Evolutionary conservation across 176 grass and related monocot species (phyloP), one percentile per base, ranked within the genome.

Genomic region (Oryza nivara): DNA sequence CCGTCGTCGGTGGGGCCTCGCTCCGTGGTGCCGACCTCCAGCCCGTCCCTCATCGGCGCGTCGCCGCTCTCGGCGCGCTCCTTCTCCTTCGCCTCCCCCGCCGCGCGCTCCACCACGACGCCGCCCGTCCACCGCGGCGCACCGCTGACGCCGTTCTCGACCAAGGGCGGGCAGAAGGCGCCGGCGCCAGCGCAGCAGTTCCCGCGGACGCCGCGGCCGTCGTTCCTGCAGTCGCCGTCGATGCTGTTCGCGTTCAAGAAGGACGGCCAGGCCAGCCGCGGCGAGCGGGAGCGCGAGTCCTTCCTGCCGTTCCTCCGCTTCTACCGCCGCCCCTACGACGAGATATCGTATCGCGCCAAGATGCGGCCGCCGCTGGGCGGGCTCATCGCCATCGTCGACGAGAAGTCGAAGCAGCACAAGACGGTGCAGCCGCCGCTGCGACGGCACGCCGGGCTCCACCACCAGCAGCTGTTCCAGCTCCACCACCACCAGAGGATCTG

Each of bases 41-140:
- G 90, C 83, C 97, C 97, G 2, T 99, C 97, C 5, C 90, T 99
- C 68, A 76, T 99, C 10, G 93, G 97, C 48, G 97, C 93, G 32
- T 99, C 97, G 45, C 93, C 97, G 47, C 86, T 89, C 72, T 96
- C 92, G 23, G 97, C 93, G 19, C 97, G 97, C 7, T 99, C 97
- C 48, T 99, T 94, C 92, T 99, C 97, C 83, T 99, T 99, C 88
- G 93, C 97, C 5, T 99, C 97, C 28, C 97, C 97, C 6, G 93
- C 88, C 38, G 86, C 93, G 32, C 88, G 97, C 78, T 92, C 90
- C 9, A n/a, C 58, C 1, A 16, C 51, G 45, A 65, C 83, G 66
- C 19, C 75, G 7, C 88, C 82, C 12, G 49, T 80, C 79, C 68
- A 84, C 9, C 90, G 86, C 7, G 20, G 45, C 49, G 43, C 35